Base-by-base conservation (phyloP, 305 asterid genomes). In the Fraxinus baroniana region DNA sequence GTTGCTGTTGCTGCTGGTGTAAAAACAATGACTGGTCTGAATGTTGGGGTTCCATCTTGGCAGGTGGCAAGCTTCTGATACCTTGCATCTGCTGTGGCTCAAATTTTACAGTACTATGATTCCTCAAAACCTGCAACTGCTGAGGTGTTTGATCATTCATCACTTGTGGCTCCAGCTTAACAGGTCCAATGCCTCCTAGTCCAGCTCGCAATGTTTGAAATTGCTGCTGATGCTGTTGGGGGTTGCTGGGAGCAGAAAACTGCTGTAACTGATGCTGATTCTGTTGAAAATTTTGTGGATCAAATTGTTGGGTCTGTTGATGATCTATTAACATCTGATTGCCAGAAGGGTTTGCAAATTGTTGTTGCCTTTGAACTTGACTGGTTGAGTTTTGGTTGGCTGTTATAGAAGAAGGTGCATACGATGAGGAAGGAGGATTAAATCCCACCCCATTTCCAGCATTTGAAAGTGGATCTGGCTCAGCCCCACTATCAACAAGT, bases 361-460 rank as follows among this genome's bases (percentile, higher is more conserved):
- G 95, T 17, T 88, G 95, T 60, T 90, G 94, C 37, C 95, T 95
- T 82, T 91, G 95, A 84, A 81, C 89, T 81, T 89, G 95, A 85
- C 90, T 90, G 3, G 93, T 80, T 28, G 93, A 79, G 83, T 83
- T 92, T 13, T 86, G 85, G 68, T 87, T 94, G 85, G 90, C 88
- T 7, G 89, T 18, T 78, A 90, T 86, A 74, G 94, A 83, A 4
- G 92, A 74, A 1, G 94, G 84, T 17, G 87, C 77, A 78, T 87
- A 93, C 3, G 97, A 66, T 26, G 74, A 66, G 15, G 74, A 88
- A 55, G 92, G 93, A 26, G 87, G 18, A 86, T 84, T 91, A 87
- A 90, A 94, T 75, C 93, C 94, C 91, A 92, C 86, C 68, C 95
- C 95, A 80, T 92, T 91, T 77, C 95, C 94, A 57, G 83, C 89